Evolutionary conservation across 108 stramenopile genomes (phyloP).

Genomic region (Aurantiochytrium sp.): DNA sequence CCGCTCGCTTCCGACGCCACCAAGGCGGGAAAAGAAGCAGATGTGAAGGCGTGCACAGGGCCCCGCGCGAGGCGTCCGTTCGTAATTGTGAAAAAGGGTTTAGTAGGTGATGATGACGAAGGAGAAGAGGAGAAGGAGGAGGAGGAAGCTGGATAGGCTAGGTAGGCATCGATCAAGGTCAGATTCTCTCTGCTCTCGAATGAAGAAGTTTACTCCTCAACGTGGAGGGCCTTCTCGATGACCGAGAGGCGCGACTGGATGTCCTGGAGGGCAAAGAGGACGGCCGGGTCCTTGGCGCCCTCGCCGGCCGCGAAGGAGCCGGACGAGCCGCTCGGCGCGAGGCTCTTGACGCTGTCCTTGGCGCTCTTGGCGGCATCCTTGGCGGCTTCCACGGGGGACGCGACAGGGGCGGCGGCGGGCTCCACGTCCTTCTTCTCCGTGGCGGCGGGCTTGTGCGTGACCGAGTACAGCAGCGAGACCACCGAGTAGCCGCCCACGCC

Average conservation of each 20-base stretch:
- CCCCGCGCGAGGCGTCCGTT: too few relatives aligned
- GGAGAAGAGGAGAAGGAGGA: not conserved
- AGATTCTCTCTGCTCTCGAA: too few relatives aligned
- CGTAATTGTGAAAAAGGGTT: too few relatives aligned
- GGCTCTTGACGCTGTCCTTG: not conserved
- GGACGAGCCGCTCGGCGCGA: not conserved
- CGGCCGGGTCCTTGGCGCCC: not conserved
- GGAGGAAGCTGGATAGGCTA: not conserved
- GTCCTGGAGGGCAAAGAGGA: slow-evolving; percentile 30
- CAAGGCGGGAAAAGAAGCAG: too few relatives aligned
- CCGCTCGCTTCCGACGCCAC: too few relatives aligned
- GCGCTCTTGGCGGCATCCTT: too few relatives aligned
- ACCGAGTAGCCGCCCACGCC: slow-evolving; percentile 21
- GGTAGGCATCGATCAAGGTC: too few relatives aligned
- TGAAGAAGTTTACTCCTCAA: not conserved
- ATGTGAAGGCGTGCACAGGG: too few relatives aligned
- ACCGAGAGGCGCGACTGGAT: slow-evolving; percentile 23
- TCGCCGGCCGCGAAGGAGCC: not conserved
- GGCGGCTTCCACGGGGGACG: not conserved
- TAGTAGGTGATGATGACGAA: not conserved
- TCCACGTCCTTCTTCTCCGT: not conserved
- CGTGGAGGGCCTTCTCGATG: slow-evolving; percentile 29
- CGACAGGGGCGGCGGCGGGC: not conserved
- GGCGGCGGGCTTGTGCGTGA: not conserved
- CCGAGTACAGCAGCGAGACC: not conserved